Conservation (phyloP, 2,329 filamentous ascomycete species). For the Pseudogymnoascus sp. region DNA sequence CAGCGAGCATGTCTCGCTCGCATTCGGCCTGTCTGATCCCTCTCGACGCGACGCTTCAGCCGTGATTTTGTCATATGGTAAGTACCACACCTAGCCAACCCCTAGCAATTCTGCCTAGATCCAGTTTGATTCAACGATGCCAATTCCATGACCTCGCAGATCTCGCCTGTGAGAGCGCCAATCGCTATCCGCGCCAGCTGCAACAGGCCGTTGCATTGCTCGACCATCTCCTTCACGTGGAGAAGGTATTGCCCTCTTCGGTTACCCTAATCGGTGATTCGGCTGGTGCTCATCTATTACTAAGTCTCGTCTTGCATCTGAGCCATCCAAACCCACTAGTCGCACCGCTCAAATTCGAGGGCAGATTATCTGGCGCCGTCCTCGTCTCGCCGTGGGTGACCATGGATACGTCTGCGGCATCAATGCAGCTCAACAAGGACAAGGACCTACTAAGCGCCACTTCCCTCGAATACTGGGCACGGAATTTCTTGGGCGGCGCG, state of each 20-base stretch:
- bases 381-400: slow-evolving; percentile 52
- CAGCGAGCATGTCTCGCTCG: slow-evolving; percentile 39
- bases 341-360: slow-evolving; percentile 43
- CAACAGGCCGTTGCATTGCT: slow-evolving; percentile 38
- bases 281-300: slow-evolving; percentile 42
- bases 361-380: slow-evolving; percentile 41
- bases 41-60: background rate
- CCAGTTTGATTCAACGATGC: background rate
- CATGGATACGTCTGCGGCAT: slow-evolving; percentile 39
- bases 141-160: slow-evolving; percentile 13
- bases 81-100: background rate
- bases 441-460: slow-evolving; percentile 42
- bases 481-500: slow-evolving; percentile 37
- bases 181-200: slow-evolving; percentile 40
- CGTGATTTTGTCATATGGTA: slow-evolving; percentile 42
- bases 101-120: background rate
- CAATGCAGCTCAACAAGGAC: slow-evolving; percentile 37
- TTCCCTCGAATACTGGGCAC: slow-evolving; percentile 38
- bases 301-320: slow-evolving; percentile 41
- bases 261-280: slow-evolving; percentile 46
- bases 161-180: slow-evolving; percentile 36
- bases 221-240: slow-evolving; percentile 33
- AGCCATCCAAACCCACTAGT: slow-evolving; percentile 43
- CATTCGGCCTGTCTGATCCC: background rate
- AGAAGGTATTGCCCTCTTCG: slow-evolving; percentile 20